These are phyloP conservation scores for Pseudogymnoascus sp. DNA, from an alignment of 2,329 filamentous ascomycete genomes.

Conservation along the genomic window DNA sequence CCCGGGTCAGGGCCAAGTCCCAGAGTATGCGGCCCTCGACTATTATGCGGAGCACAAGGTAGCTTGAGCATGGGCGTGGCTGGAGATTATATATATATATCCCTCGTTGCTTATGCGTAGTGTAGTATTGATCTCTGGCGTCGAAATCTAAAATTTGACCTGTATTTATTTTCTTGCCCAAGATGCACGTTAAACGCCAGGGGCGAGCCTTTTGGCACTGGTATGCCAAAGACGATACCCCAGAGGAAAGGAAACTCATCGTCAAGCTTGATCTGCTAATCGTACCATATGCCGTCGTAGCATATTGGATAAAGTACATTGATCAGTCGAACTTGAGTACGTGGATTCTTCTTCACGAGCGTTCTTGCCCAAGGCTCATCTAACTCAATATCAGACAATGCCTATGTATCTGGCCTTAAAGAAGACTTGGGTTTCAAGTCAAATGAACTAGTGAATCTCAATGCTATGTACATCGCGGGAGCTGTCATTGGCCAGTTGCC, in stretches of 20 bases:
- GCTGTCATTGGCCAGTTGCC: constrained; percentile 42
- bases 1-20: background rate
- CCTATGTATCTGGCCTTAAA: constrained; percentile 32
- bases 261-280: constrained; percentile 47
- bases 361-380: constrained; percentile 5
- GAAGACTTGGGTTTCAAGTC: constrained; percentile 30
- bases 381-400: constrained; percentile 27
- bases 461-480: constrained; percentile 39
- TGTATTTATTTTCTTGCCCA: background rate
- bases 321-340: constrained; percentile 21
- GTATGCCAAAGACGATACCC: constrained; percentile 41
- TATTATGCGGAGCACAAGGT: background rate
- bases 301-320: constrained; percentile 39
- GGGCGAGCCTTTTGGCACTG: constrained; percentile 30
- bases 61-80: background rate
- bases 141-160: background rate
- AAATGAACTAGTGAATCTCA: constrained; percentile 33
- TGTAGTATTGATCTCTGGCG: background rate
- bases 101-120: background rate
- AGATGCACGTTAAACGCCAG: constrained; percentile 16
- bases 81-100: background rate
- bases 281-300: constrained; percentile 46
- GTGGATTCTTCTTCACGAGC: background rate
- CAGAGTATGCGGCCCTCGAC: background rate
- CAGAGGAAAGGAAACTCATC: constrained; percentile 42